phyloP scores from a whole-genome alignment of 805 yeast genomes.

The Tetrapisispora fleetii region DNA sequence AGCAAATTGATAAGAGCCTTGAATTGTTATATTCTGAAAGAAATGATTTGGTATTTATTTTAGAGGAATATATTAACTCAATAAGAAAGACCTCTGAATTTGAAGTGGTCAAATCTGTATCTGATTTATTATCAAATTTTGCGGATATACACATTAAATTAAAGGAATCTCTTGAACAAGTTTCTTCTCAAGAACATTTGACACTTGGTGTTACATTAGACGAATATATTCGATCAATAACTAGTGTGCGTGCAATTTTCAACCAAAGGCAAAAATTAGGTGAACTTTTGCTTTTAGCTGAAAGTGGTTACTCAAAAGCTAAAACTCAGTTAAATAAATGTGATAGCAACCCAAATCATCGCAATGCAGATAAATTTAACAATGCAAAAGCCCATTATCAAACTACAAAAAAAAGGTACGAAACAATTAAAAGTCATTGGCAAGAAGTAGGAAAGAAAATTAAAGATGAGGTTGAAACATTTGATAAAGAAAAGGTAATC shows the following conservation, averaged over 20 bases:
- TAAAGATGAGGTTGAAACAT: slow-evolving; percentile 50
- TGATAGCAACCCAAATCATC: slow-evolving; percentile 21
- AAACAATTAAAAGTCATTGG: slow-evolving; percentile 46
- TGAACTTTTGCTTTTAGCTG: slow-evolving; percentile 36
- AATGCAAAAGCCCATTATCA: slow-evolving; percentile 49
- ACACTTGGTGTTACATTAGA: slow-evolving; percentile 80
- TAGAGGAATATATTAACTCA: slow-evolving; percentile 54
- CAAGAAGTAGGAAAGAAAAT: slow-evolving; percentile 55
- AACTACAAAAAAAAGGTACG: slow-evolving; percentile 43
- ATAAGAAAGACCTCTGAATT: slow-evolving; percentile 55
- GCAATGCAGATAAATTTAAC: slow-evolving; percentile 55
- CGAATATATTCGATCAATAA: slow-evolving; percentile 71
- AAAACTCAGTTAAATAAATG: slow-evolving; percentile 1
- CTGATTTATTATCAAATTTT: slow-evolving; percentile 56
- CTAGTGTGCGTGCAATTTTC: slow-evolving; percentile 62
- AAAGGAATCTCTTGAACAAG: slow-evolving; percentile 64
- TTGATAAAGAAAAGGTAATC: slow-evolving; percentile 65
- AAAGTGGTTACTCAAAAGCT: slow-evolving; percentile 28
- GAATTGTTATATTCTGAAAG: slow-evolving; percentile 68
- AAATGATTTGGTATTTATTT: slow-evolving; percentile 54
- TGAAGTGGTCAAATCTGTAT: slow-evolving; percentile 60
- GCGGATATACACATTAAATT: slow-evolving; percentile 61
- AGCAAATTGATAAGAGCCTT: slow-evolving; percentile 54
- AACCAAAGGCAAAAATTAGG: slow-evolving; percentile 57
- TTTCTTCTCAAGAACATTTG: slow-evolving; percentile 72